phyloP scores from a whole-genome alignment of 2,329 filamentous ascomycete genomes.

The Ascochyta lentis region DNA sequence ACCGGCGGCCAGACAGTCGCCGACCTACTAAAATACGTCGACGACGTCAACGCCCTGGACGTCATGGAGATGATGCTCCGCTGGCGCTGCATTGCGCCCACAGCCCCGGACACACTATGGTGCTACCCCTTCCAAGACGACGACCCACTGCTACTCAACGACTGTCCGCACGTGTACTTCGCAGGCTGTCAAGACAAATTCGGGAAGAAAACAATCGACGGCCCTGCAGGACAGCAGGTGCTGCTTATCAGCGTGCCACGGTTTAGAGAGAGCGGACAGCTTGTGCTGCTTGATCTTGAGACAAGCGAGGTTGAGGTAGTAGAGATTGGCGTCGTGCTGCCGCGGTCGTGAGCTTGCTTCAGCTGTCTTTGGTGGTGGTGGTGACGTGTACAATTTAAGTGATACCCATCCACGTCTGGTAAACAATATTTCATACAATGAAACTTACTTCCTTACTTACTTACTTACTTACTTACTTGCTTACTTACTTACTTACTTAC shows the following conservation, averaged over 20 bases:
- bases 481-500: too few species aligned
- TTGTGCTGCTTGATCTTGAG: slow-evolving; percentile 85
- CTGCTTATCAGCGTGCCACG: slow-evolving; percentile 82
- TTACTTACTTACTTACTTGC: too few species aligned
- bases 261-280: slow-evolving; percentile 77
- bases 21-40: slow-evolving; percentile 91
- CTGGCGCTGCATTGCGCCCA: slow-evolving; percentile 91
- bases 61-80: slow-evolving; percentile 95
- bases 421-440: too few species aligned
- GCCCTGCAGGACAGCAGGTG: slow-evolving; percentile 71
- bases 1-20: slow-evolving; percentile 92
- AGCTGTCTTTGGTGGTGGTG: background rate
- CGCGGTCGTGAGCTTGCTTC: background rate
- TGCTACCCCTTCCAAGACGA: slow-evolving; percentile 95
- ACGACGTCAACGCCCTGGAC: slow-evolving; percentile 75
- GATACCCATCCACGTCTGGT: background rate
- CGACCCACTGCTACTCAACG: slow-evolving; percentile 85
- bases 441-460: too few species aligned
- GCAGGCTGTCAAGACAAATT: slow-evolving; percentile 84
- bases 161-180: slow-evolving; percentile 90
- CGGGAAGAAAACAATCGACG: slow-evolving; percentile 71
- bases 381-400: background rate
- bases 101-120: slow-evolving; percentile 94
- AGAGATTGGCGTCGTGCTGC: slow-evolving; percentile 29
- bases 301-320: slow-evolving; percentile 79